Evolutionary conservation across 2,329 filamentous ascomycete species (phyloP), one percentile per base, ranked within the genome.

Genomic region (Magnaporthiopsis poae): DNA sequence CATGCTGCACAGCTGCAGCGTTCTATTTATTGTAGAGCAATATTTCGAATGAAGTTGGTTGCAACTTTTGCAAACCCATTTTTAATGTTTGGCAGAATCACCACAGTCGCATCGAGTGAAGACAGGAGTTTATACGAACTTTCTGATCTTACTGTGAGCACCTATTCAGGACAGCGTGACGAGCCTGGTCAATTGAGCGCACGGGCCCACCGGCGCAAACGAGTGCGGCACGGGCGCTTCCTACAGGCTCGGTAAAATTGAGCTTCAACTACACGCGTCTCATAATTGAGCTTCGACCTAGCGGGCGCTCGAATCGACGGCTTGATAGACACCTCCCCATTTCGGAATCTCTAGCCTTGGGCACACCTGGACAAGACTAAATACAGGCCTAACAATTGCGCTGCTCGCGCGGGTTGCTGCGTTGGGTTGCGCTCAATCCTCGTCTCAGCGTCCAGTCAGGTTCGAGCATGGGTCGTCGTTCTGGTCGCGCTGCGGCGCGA

Each of bases 401-500:
- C 46, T 25, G 18, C 7, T 8, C 18, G 8, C 9, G 18, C 46
- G 21, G 46, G 46, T 25, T 25, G 46, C 21, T 56, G 46, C 46
- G 46, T 56, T 56, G 46, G 8, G 2, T n/a, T n/a, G n/a, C n/a
- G 46, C n/a, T 56, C 46, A 21, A 56, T 56, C 8, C 18, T 25
- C 46, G 13, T 3, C 3, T 56, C 46, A 8, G 46, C 46, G 21
- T 56, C 46, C 46, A 56, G 46, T 56, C 46, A 13, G 46, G 46
- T 29, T 35, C 56, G 27, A 62, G 31, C 39, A 75, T 75, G 75
- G 75, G 73, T 70, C 76, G 75, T 60, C 75, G 79, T 64, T 79
- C 79, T 29, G 77, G 78, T 68, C 78, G 79, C 67, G 79, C 79
- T 35, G 79, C 79, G 62, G 79, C 79, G 61, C 77, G 78, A 71